A percentile compares a stretch with the other conserved stretches of the same genome.
Evolutionary conservation across 805 yeast genomes (phyloP).

Genomic region (Metahyphopichia silvanorum): DNA sequence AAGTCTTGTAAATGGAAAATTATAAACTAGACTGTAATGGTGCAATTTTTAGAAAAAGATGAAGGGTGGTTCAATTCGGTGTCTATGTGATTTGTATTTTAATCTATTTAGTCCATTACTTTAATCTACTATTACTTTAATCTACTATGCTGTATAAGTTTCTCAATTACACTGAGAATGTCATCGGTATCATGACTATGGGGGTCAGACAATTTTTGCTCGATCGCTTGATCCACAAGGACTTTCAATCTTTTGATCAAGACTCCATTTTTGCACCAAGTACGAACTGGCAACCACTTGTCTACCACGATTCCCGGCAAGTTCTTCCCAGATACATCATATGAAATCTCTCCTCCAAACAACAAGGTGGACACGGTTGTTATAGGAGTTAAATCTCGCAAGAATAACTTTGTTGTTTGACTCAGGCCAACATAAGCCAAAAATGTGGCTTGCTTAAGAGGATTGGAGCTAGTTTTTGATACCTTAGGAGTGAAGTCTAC

Average conservation of each 20-base stretch:
- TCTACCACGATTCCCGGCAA: conserved; percentile 86
- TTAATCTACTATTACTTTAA: too few species aligned
- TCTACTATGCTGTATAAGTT: conserved; percentile 3
- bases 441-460: conserved; percentile 51
- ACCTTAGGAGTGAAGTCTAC: conserved; percentile 41
- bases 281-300: conserved; percentile 83
- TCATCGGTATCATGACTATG: conserved; percentile 13
- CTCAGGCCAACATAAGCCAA: conserved; percentile 59
- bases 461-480: conserved; percentile 20
- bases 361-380: conserved; percentile 67
- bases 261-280: conserved; percentile 95
- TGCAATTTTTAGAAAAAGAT: too few species aligned
- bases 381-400: conserved; percentile 79
- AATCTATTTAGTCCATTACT: neutral
- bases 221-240: conserved; percentile 66
- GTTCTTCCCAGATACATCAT: conserved; percentile 50
- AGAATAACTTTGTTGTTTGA: conserved; percentile 62
- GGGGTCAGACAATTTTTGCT: conserved; percentile 48
- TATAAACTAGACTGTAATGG: too few species aligned
- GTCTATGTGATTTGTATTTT: neutral
- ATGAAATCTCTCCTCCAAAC: conserved; percentile 73
- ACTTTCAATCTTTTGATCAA: conserved; percentile 66
- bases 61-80: neutral
- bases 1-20: too few species aligned
- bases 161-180: conserved; percentile 17